Conservation (phyloP, 306 rosid genomes). For the Luffa aegyptiaca region DNA sequence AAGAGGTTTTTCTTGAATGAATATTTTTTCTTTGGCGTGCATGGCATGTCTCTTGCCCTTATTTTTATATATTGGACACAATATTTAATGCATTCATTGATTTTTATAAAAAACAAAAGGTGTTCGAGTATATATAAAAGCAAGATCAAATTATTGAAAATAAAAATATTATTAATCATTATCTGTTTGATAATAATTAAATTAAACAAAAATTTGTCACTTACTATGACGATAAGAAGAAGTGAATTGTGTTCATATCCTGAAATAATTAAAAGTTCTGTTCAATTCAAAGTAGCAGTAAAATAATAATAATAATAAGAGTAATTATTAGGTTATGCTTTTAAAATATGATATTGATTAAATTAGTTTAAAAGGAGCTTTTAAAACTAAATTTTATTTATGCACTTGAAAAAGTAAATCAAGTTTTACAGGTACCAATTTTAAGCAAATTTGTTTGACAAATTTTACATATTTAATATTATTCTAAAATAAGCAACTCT, state of each 20-base stretch:
- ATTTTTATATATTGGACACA: background rate
- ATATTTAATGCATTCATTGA: background rate
- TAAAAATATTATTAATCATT: background rate
- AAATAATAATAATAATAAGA: too few relatives aligned
- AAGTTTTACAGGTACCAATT: background rate
- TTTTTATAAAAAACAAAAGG: background rate
- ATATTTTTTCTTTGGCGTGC: background rate
- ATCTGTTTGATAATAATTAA: background rate
- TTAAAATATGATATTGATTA: too few relatives aligned
- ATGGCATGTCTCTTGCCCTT: background rate
- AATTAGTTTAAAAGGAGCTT: too few relatives aligned
- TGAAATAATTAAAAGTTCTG: background rate
- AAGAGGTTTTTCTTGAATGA: background rate
- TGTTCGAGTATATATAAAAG: background rate
- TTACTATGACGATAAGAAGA: background rate
- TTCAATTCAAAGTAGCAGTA: too few relatives aligned
- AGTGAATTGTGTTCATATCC: background rate
- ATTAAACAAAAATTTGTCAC: background rate
- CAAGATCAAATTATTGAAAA: background rate
- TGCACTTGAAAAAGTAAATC: too few relatives aligned
- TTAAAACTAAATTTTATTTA: background rate
- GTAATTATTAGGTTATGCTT: background rate
- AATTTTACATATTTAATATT: too few relatives aligned
- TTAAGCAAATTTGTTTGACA: too few relatives aligned
- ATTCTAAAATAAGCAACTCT: too few relatives aligned